Base-by-base conservation (phyloP, 805 yeast species). In the Barnettozyma vustinii region DNA sequence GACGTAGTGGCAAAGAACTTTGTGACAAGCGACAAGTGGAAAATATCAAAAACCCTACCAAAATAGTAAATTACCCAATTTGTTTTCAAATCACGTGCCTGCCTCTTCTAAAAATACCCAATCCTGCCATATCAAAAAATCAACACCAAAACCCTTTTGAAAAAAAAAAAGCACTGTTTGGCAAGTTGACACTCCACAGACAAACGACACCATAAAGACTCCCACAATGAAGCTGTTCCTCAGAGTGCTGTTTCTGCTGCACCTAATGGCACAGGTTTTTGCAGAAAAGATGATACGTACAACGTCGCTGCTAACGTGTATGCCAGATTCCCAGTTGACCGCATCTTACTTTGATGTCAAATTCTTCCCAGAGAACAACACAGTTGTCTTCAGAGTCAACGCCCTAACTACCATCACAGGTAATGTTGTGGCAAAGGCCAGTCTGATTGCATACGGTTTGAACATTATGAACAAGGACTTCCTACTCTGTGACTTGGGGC, bases 281-380 rank as follows among this genome's bases (percentile, higher is more conserved):
- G 57, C 56, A 16, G 54, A 48, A 6, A 50, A 46, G 43, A 21
- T 48, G 50, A 54, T 82, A 49, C 70, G 66, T 53, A 77, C 94
- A 0, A 65, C 80, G 18, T 88, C 97, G 9, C 73, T 94, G 56
- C 71, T 92, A 57, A 87, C 98, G 37, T 94, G 99, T 72, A 91
- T 90, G 96, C 84, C 81, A 40, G 73, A 86, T 65, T 91, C 99
- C 8, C 84, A 81, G 63, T 81, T 94, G 58, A 81, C 96, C 3
- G 92, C 97, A 5, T 79, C 90, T 9, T 79, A 74, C 55, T 91
- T 94, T 62, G 86, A 87, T 58, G 95, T 91, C 45, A 68, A 68
- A 40, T 87, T 76, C 64, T 83, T 70, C 60, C 96, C 96, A 4
- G 73, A 67, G 41, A 86, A 85, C 65, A 66, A 65, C 19, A 73